A percentile compares a stretch with the other conserved stretches of the same genome.
Evolutionary conservation across 179 eudicot genomes (phyloP).

Genomic region (Spergularia azorica): DNA sequence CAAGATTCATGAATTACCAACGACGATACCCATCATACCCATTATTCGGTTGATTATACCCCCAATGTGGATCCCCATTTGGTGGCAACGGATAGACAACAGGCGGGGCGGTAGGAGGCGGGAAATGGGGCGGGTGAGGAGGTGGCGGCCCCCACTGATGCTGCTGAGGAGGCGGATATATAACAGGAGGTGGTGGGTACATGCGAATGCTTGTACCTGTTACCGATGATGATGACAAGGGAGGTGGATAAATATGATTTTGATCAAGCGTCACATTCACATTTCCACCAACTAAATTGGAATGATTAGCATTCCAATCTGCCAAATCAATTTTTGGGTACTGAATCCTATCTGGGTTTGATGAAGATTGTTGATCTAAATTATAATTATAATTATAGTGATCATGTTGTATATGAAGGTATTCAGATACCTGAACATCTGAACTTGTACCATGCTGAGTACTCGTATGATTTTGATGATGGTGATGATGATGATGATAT

Average conservation of each 20-base stretch:
- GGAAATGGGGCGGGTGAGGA: not conserved
- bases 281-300: not conserved
- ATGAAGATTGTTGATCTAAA: not conserved
- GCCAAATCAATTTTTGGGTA: slow-evolving; percentile 31
- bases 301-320: not conserved
- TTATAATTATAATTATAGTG: not conserved
- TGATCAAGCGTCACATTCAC: not conserved
- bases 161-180: slow-evolving; percentile 18
- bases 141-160: not conserved
- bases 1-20: slow-evolving; percentile 23
- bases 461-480: not conserved
- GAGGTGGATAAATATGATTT: too few relatives aligned
- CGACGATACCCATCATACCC: slow-evolving; percentile 23
- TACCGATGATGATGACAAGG: too few relatives aligned
- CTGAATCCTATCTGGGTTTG: slow-evolving; percentile 6
- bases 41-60: slow-evolving; percentile 15
- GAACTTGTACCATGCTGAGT: not conserved
- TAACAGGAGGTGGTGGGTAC: not conserved
- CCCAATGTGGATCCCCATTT: slow-evolving; percentile 30
- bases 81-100: slow-evolving; percentile 19
- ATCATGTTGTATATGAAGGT: too few relatives aligned
- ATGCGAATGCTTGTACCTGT: too few relatives aligned
- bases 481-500: slow-evolving; percentile 14
- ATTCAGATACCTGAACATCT: not conserved
- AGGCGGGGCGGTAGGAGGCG: slow-evolving; percentile 16